Evolutionary conservation across 768 basidiomycete species (phyloP).

Genomic region (Russula vinacea): DNA sequence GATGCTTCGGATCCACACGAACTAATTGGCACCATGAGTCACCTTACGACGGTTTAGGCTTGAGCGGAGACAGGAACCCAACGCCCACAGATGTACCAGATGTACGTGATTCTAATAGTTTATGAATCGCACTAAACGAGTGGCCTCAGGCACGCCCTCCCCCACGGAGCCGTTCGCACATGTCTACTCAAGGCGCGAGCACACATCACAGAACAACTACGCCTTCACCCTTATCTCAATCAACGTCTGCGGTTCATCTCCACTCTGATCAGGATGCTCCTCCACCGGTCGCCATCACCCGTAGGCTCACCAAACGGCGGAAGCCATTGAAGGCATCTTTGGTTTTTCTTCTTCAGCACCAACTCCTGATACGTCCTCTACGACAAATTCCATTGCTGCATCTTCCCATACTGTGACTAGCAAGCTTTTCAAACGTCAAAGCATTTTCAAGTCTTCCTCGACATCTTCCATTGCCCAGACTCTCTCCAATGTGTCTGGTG

Average conservation of each 20-base stretch:
- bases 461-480: conserved; percentile 28
- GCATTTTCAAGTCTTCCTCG: conserved; percentile 27
- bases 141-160: conserved; percentile 31
- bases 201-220: conserved; percentile 54
- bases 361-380: conserved; percentile 26
- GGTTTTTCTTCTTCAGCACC: conserved; percentile 35
- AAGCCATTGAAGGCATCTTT: conserved; percentile 53
- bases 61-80: conserved; percentile 28
- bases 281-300: conserved; percentile 37
- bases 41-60: conserved; percentile 59
- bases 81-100: conserved; percentile 29
- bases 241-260: conserved; percentile 72
- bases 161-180: conserved; percentile 43
- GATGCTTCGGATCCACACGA: conserved; percentile 78
- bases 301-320: conserved; percentile 70
- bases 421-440: conserved; percentile 23
- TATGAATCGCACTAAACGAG: conserved; percentile 16
- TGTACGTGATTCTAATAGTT: conserved; percentile 25
- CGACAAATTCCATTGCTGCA: conserved; percentile 33
- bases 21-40: conserved; percentile 80
- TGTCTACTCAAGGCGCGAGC: conserved; percentile 55
- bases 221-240: conserved; percentile 81
- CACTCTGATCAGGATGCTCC: conserved; percentile 44
- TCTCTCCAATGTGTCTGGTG: conserved; percentile 18
- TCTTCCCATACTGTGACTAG: conserved; percentile 41